Conservation (phyloP, 352 stramenopile species). For the Globisporangium sylvaticum region DNA sequence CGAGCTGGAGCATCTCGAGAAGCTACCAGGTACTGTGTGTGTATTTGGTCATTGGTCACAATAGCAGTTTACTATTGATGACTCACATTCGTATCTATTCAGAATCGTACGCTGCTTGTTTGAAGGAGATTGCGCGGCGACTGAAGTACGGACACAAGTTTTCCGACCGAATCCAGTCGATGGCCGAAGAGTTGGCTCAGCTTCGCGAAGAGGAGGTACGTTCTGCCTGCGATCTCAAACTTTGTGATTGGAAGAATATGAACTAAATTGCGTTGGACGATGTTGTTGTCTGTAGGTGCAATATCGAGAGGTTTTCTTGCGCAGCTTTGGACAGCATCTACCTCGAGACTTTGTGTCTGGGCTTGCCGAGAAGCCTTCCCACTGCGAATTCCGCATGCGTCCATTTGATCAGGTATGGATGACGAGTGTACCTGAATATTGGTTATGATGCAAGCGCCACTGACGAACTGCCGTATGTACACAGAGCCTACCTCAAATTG, state of each 20-base stretch:
- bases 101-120: constrained; percentile 76
- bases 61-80: background rate
- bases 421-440: no score
- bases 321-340: constrained; percentile 73
- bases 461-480: background rate
- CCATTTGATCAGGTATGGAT: constrained; percentile 65
- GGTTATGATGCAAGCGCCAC: background rate
- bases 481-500: constrained; percentile 65
- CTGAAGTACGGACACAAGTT: constrained; percentile 70
- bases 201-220: constrained; percentile 76
- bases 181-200: constrained; percentile 81
- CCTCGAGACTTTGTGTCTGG: constrained; percentile 79
- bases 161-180: constrained; percentile 77
- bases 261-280: no score
- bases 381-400: constrained; percentile 86
- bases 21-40: constrained; percentile 49
- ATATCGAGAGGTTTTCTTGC: constrained; percentile 71
- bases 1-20: constrained; percentile 81
- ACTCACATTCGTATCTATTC: background rate
- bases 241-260: background rate
- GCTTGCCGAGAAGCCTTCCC: constrained; percentile 81
- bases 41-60: background rate
- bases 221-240: background rate
- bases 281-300: no score
- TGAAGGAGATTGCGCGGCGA: constrained; percentile 76